Evolutionary conservation across 2,329 filamentous ascomycete genomes (phyloP), one percentile per base, ranked within the genome.

Genomic region (Penicillium palitans): DNA sequence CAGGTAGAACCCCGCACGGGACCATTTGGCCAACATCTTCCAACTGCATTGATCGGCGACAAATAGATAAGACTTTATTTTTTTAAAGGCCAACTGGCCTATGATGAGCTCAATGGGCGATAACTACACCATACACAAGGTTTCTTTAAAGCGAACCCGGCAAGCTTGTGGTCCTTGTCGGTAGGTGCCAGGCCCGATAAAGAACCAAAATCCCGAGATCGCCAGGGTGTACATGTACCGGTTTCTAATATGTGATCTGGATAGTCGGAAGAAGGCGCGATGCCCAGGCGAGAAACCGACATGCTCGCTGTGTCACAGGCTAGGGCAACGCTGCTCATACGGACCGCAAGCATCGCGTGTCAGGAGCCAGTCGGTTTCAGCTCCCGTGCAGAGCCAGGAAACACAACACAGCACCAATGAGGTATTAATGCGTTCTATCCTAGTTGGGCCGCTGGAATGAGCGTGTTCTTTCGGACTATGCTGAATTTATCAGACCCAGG

Each of bases 141-240:
- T 69, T 27, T 67, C 66, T 17, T 33, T 68, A 6, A 66, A 66
- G 55, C 60, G 67, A 8, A 67, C 67, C 7, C 65, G 67, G 13
- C 66, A 69, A 54, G 67, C 67, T 44, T 69, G 67, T 50, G 66
- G 57, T 48, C 65, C 66, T 41, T 69, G 67, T 57, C 65, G 67
- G 67, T 68, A 60, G 6, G 64, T 64, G 21, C 21, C 27, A 55
- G 19, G 53, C 27, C 45, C n/a, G n/a, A 31, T 17, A 13, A 33
- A 33, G 12, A 21, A 33, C 29, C 51, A 52, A 31, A 57, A 29
- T 33, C 12, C 19, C 2, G 35, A 37, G 17, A 37, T 8, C 15
- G 15, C 15, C 35, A 17, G 35, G 35, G 15, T 37, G 15, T 37
- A 4, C 8, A 37, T 37, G 17, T 37, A n/a, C 35, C 7, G 3